phyloP scores from a whole-genome alignment of 768 basidiomycete genomes.

The Leccinum boreale region DNA sequence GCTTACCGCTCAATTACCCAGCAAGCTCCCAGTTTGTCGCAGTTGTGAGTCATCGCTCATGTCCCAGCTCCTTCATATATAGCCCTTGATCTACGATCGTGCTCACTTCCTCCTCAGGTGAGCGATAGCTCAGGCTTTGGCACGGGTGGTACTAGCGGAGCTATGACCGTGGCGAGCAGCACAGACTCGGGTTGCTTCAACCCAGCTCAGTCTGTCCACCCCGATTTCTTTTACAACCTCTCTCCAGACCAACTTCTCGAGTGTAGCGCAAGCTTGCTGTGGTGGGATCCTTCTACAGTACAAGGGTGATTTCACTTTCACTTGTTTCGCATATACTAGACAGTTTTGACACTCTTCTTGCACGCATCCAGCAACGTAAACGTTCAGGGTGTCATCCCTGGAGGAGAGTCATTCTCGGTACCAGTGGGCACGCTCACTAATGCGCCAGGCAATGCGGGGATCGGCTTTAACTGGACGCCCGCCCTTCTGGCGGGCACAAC shows the following conservation, averaged over 20 bases:
- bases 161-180: neutral
- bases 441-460: neutral
- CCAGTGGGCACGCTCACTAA: neutral
- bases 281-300: neutral
- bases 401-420: neutral
- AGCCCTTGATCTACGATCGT: neutral
- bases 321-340: neutral
- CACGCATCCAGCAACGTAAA: neutral
- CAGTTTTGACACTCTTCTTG: neutral
- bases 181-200: neutral
- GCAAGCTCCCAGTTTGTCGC: neutral
- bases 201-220: neutral
- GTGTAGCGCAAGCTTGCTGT: neutral
- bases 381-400: neutral
- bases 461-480: neutral
- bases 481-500: neutral
- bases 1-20: neutral
- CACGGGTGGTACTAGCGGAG: neutral
- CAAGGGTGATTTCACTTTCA: neutral
- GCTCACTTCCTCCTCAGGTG: neutral
- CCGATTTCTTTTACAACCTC: neutral
- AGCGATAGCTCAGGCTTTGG: neutral
- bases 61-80: neutral
- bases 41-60: neutral
- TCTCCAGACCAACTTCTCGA: neutral